Evolutionary conservation across 179 eudicot species (phyloP).

Genomic region (Carnegiea gigantea): DNA sequence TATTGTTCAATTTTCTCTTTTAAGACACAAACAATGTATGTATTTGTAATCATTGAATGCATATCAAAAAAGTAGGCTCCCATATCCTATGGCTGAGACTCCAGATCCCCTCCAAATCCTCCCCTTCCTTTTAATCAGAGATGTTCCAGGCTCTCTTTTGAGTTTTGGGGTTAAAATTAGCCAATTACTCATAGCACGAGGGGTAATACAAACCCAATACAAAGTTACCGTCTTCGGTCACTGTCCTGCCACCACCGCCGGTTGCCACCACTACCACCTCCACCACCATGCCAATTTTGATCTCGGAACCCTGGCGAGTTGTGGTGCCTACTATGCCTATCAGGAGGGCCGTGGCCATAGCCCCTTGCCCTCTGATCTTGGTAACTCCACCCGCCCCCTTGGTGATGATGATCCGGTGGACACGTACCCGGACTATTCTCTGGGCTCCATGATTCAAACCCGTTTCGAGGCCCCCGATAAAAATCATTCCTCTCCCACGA

Average conservation of each 20-base stretch:
- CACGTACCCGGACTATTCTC: slow-evolving; percentile 51
- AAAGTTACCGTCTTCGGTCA: slow-evolving; percentile 24
- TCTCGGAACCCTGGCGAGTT: slow-evolving; percentile 35
- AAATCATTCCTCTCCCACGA: slow-evolving; percentile 36
- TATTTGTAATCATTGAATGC: slow-evolving; percentile 14
- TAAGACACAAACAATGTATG: background rate
- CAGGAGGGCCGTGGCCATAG: slow-evolving; percentile 29
- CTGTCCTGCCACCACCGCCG: slow-evolving; percentile 35
- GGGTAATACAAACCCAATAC: slow-evolving; percentile 13
- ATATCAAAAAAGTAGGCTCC: background rate
- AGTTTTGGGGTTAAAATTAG: background rate
- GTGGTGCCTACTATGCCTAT: slow-evolving; percentile 48
- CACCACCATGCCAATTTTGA: slow-evolving; percentile 25
- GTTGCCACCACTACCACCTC: slow-evolving; percentile 21
- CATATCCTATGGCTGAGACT: background rate
- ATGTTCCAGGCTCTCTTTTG: background rate
- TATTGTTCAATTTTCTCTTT: background rate
- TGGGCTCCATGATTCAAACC: slow-evolving; percentile 61
- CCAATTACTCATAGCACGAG: slow-evolving; percentile 21
- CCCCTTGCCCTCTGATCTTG: slow-evolving; percentile 33
- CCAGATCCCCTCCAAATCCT: background rate
- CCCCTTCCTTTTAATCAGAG: background rate
- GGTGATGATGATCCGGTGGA: slow-evolving; percentile 22
- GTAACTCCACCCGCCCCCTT: slow-evolving; percentile 28
- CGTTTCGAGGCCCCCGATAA: slow-evolving; percentile 22